Evolutionary conservation across 306 rosid species (phyloP), one percentile per base, ranked within the genome.

Genomic region (Senna siamea): DNA sequence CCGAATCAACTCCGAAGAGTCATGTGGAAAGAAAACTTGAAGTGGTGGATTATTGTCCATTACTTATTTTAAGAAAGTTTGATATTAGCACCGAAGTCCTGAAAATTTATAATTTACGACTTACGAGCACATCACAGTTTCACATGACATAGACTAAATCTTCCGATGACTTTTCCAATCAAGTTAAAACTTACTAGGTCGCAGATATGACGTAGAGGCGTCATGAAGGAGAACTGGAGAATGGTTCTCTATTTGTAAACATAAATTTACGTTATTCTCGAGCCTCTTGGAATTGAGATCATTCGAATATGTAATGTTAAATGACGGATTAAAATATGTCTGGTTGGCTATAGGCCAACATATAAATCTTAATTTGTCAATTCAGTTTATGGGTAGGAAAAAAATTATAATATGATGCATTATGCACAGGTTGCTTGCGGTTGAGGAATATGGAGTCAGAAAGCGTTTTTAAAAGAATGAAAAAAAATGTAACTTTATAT

Each of bases 231-330:
- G 30, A 26, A 26, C 30, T 26, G 44, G 55, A 37, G 14, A 68
- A 50, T 52, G 65, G 63, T 23, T 38, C 22, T 64, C n/a, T 11
- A 14, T 47, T 26, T 26, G 30, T 26, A 26, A 26, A 26, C 30
- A 26, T 26, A 26, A 26, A 26, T 26, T 26, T 26, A 26, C 30
- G 32, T 38, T 28, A 13, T 53, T 71, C 23, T 52, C 28, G 26
- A 18, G 41, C 40, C 79, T 32, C 32, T 52, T 7, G 12, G 17
- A 51, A 69, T 40, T 54, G 22, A 40, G 46, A 26, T 37, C 66
- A 11, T 53, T 19, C 1, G 15, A 15, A 14, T 48, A 48, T n/a
- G 15, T 48, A 51, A 35, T 58, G 9, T 50, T 69, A 12, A 48
- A 9, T 23, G 18, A 66, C 18, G 1, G 50, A 44, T 12, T 44